Conservation (phyloP, 1,284 basidiomycete species). For the Paramarasmius palmivorus region DNA sequence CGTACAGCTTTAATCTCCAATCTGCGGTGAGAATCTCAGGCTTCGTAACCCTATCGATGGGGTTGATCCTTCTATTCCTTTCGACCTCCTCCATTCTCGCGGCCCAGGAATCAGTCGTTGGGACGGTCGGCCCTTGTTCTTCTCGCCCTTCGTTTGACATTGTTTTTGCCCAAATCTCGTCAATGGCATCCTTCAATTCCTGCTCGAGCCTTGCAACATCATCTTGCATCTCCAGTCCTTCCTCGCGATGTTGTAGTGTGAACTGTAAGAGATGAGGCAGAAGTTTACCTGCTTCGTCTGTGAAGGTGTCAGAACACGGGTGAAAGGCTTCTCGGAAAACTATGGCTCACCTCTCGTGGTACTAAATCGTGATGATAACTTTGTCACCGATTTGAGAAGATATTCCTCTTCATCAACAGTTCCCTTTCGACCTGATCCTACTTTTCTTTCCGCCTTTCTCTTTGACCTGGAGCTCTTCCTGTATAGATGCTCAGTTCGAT, state of each 20-base stretch:
- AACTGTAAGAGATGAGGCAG: slow-evolving; percentile 72
- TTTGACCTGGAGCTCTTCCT: slow-evolving; percentile 77
- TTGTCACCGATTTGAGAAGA: slow-evolving; percentile 80
- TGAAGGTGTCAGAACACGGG: slow-evolving; percentile 8
- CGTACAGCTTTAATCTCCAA: slow-evolving; percentile 53
- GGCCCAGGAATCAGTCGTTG: slow-evolving; percentile 50
- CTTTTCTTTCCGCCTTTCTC: slow-evolving; percentile 82
- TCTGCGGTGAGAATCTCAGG: slow-evolving; percentile 49
- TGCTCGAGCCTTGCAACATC: slow-evolving; percentile 51
- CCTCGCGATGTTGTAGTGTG: slow-evolving; percentile 55
- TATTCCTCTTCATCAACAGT: slow-evolving; percentile 98
- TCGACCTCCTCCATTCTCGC: slow-evolving; percentile 61
- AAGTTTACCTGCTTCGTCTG: slow-evolving; percentile 62
- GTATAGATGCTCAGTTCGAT: slow-evolving; percentile 5
- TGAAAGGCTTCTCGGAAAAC: slow-evolving; percentile 6
- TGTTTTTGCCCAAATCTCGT: slow-evolving; percentile 60
- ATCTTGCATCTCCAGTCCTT: slow-evolving; percentile 55
- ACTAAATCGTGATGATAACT: slow-evolving; percentile 65
- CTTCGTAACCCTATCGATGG: slow-evolving; percentile 57
- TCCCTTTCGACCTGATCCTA: slow-evolving; percentile 89
- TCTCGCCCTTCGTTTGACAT: slow-evolving; percentile 27
- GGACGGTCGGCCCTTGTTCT: background rate
- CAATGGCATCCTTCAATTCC: slow-evolving; percentile 53
- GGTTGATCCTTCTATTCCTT: slow-evolving; percentile 49
- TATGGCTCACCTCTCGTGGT: slow-evolving; percentile 52